Conservation (phyloP, 768 basidiomycete genomes). For the Tremella mesenterica region DNA sequence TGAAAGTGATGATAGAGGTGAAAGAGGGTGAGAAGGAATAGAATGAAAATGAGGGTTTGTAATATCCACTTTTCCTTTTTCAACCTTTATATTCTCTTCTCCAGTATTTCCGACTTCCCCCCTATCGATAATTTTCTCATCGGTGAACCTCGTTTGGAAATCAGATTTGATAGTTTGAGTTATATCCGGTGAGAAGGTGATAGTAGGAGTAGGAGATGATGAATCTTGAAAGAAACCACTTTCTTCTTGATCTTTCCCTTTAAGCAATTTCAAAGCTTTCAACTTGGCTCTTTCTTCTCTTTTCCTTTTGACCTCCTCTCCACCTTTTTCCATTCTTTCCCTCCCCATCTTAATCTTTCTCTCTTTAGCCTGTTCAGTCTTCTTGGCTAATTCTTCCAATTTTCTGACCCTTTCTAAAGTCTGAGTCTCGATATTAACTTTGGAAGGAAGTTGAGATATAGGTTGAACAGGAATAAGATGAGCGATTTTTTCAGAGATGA, state of each 20-base stretch:
- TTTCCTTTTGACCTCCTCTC: slow-evolving; percentile 61
- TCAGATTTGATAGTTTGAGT: background rate
- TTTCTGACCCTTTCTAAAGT: slow-evolving; percentile 15
- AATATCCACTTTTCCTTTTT: no score
- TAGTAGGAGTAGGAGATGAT: background rate
- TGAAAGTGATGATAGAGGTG: background rate
- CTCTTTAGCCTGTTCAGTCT: slow-evolving; percentile 46
- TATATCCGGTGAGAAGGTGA: background rate
- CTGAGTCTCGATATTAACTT: slow-evolving; percentile 46
- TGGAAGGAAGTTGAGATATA: slow-evolving; percentile 49
- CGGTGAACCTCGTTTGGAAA: background rate
- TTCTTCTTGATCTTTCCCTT: slow-evolving; percentile 3
- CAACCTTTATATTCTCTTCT: background rate
- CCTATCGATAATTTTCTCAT: no score
- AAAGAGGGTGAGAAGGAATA: slow-evolving; percentile 16
- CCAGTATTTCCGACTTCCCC: no score
- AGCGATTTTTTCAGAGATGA: slow-evolving; percentile 64
- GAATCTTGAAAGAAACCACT: slow-evolving; percentile 2
- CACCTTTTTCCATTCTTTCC: slow-evolving; percentile 43
- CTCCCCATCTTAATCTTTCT: background rate
- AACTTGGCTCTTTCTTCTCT: slow-evolving; percentile 51
- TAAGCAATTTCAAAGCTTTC: slow-evolving; percentile 26
- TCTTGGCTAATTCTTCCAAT: slow-evolving; percentile 45
- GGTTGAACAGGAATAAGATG: slow-evolving; percentile 60
- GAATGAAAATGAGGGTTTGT: slow-evolving; percentile 25